These are phyloP conservation scores for Thielaviopsis punctulata DNA, from an alignment of 2,329 filamentous ascomycete species.

Conservation along the genomic window DNA sequence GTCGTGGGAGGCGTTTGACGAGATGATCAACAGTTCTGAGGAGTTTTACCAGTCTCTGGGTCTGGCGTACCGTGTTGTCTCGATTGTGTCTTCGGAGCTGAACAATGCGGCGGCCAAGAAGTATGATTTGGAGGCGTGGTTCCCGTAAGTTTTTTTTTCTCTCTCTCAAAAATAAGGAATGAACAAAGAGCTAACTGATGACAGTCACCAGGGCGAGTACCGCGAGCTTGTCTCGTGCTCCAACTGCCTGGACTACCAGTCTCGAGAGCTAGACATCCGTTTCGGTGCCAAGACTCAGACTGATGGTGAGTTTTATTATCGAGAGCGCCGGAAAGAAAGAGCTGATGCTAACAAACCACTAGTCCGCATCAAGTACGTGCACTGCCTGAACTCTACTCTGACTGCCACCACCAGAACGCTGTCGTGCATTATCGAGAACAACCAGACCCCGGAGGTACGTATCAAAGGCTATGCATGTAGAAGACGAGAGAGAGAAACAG, in stretches of 20 bases:
- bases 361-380: conserved; percentile 72
- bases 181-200: not conserved
- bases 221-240: conserved; percentile 96
- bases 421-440: conserved; percentile 93
- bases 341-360: not conserved
- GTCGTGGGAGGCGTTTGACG: conserved; percentile 83
- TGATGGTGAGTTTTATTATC: conserved; percentile 32
- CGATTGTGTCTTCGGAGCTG: conserved; percentile 88
- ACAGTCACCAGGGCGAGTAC: conserved; percentile 63
- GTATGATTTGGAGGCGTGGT: conserved; percentile 91
- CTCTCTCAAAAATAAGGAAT: not conserved
- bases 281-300: conserved; percentile 77
- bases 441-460: conserved; percentile 69
- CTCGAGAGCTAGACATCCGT: conserved; percentile 79
- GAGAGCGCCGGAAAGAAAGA: too few species aligned
- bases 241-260: conserved; percentile 97
- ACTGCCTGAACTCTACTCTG: conserved; percentile 78
- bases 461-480: conserved; percentile 11
- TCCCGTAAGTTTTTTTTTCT: conserved; percentile 41
- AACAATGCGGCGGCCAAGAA: conserved; percentile 71
- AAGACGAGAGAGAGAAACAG: too few species aligned
- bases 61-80: conserved; percentile 79
- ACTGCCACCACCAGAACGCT: conserved; percentile 83
- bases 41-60: conserved; percentile 87
- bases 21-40: conserved; percentile 81